Evolutionary conservation across 192 early-diverging fungal species (phyloP).

Genomic region (Coemansia sp.): DNA sequence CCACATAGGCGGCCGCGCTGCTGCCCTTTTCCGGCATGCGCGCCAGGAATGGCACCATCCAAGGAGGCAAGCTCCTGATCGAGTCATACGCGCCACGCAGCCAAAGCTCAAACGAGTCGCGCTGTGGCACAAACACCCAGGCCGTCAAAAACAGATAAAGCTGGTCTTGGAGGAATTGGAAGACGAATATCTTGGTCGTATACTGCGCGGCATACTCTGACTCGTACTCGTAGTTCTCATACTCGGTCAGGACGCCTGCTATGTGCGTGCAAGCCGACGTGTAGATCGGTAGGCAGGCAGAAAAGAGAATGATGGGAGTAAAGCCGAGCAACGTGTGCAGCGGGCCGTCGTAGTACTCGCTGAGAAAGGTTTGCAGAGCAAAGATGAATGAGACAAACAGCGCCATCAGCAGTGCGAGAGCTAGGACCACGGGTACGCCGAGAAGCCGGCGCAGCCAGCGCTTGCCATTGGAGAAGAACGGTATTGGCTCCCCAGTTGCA

Average conservation of each 20-base stretch:
- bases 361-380: slow-evolving; percentile 70
- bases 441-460: slow-evolving; percentile 64
- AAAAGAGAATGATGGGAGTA: slow-evolving; percentile 74
- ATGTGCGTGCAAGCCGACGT: slow-evolving; percentile 64
- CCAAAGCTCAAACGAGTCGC: slow-evolving; percentile 61
- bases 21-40: background rate
- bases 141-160: slow-evolving; percentile 85
- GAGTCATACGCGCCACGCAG: slow-evolving; percentile 31
- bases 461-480: slow-evolving; percentile 71
- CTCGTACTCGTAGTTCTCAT: slow-evolving; percentile 82
- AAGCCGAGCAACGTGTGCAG: slow-evolving; percentile 60
- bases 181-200: slow-evolving; percentile 84
- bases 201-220: slow-evolving; percentile 66
- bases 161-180: slow-evolving; percentile 79
- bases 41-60: slow-evolving; percentile 19
- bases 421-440: slow-evolving; percentile 59
- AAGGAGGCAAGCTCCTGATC: slow-evolving; percentile 21
- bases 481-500: slow-evolving; percentile 70
- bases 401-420: slow-evolving; percentile 60
- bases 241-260: slow-evolving; percentile 65
- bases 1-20: background rate
- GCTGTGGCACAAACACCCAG: slow-evolving; percentile 85
- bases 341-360: slow-evolving; percentile 83
- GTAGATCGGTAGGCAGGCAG: slow-evolving; percentile 69
- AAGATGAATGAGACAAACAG: slow-evolving; percentile 69